Evolutionary conservation across 1,139 yeast genomes (phyloP), one percentile per base, ranked within the genome.

Genomic region (Lodderomyces orthopsilosis): DNA sequence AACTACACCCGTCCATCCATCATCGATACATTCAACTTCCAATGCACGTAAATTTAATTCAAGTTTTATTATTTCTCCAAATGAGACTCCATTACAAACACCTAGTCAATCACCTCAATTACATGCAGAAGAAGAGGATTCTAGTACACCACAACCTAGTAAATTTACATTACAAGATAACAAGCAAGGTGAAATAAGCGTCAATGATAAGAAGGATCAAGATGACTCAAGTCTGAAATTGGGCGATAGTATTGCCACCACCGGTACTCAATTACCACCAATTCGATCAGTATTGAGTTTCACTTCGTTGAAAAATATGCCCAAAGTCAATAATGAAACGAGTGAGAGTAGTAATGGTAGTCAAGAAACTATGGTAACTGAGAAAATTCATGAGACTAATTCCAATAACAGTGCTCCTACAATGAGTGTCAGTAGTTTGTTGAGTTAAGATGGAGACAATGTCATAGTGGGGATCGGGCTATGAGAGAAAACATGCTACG

Each of bases 31-130:
- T 30, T 30, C 15, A 9, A n/a, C 19, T 24, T 12, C 14, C 19
- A 15, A 18, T 5, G 50, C 26, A 4, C 24, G 26, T 12, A 34
- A 22, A 19, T 34, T 34, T 12, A 35, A 35, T 13, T 33, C 42
- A n/a, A 41, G 42, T 4, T 57, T 57, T 41, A 32, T 44, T 1
- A 56, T 58, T 21, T 51, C 51, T 6, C 60, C 51, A 38, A 51
- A 43, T 46, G 59, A 52, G 35, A 51, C 57, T 17, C 54, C 54
- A 24, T 51, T 58, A 28, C 58, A 57, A 37, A 71, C 77, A 0
- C 77, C 77, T n/a, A 58, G 63, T 22, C 75, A 70, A 43, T 66
- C 74, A 28, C 77, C 77, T 4, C 71, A 62, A 39, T 57, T 70
- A 47, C 61, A 56, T 27, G 47, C 43, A 14, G 19, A 26, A 15